Base-by-base conservation (phyloP, 148 eudicot genomes). In the Oxyria digyna region DNA sequence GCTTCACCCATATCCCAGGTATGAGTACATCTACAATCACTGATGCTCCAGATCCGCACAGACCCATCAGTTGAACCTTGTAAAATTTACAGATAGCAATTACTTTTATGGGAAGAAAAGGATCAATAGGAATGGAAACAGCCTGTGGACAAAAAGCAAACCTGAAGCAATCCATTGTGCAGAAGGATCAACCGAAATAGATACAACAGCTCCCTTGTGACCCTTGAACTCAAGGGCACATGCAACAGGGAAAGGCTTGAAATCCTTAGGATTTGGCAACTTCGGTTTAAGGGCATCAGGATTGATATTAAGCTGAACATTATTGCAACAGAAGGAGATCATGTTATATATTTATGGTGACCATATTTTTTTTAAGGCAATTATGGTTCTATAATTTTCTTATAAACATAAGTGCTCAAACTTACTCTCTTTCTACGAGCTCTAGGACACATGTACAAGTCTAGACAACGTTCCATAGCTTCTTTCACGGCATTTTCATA, bases 131-230 rank as follows among this genome's bases (percentile, higher is more conserved):
- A 27, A 14, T n/a, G 23, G 23, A 27, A 24, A 14, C 65, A 59
- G 37, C 35, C 35, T 27, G 15, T 23, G 64, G 18, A 27, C 18
- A 29, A 38, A 8, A 62, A 37, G 54, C 85, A 49, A 59, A 94
- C 98, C 98, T 74, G 99, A 94, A 80, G 99, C 99, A 77, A 94
- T 79, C 90, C 92, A 91, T 76, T 91, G 91, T 40, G 97, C 99
- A 4, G 97, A 85, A 73, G 83, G 18, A 31, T 94, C 97, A 1
- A 89, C 82, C 18, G 91, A 85, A 74, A 94, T 91, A 50, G 97
- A 88, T 65, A 74, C 70, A 55, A 94, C 97, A 40, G 99, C 89
- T 66, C 77, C 93, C 68, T 49, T 76, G 81, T 94, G 99, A 77
- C 99, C 99, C 77, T 73, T 91, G 75, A 86, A 88, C 82, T 94